Evolutionary conservation across 495 filamentous ascomycete genomes (phyloP).

Genomic region (Penicillium canariense): DNA sequence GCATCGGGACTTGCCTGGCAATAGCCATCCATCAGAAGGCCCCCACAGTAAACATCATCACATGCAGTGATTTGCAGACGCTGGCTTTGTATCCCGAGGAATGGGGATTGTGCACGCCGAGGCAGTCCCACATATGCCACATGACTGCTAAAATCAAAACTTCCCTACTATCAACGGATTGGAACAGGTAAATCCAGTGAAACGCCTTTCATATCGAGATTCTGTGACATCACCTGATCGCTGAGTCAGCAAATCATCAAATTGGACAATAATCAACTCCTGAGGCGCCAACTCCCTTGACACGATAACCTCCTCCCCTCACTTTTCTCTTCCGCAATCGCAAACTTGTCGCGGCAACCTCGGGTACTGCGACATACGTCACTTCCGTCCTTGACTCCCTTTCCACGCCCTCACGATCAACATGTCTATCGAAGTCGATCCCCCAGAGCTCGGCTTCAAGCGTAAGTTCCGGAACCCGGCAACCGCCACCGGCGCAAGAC

Average conservation of each 20-base stretch:
- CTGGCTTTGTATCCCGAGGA: conserved; percentile 2
- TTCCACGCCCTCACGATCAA: conserved; percentile 24
- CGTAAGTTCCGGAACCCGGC: conserved; percentile 55
- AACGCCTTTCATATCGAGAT: not conserved
- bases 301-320: conserved; percentile 21
- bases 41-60: conserved; percentile 11
- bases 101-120: not conserved
- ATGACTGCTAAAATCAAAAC: not conserved
- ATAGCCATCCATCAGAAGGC: not conserved
- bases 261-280: conserved; percentile 29
- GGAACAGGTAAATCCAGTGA: not conserved
- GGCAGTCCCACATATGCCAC: not conserved
- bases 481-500: not conserved
- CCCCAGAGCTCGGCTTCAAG: conserved; percentile 86
- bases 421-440: conserved; percentile 95
- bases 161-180: not conserved
- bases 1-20: too few species aligned
- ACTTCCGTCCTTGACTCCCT: not conserved
- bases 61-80: conserved; percentile 6
- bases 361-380: not conserved
- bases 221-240: conserved; percentile 27
- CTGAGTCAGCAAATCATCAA: conserved; percentile 26
- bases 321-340: conserved; percentile 14
- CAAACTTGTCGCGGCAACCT: conserved; percentile 12
- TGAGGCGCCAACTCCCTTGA: conserved; percentile 22